Evolutionary conservation across 2,329 filamentous ascomycete species (phyloP).

Genomic region (Colletotrichum simmondsii): DNA sequence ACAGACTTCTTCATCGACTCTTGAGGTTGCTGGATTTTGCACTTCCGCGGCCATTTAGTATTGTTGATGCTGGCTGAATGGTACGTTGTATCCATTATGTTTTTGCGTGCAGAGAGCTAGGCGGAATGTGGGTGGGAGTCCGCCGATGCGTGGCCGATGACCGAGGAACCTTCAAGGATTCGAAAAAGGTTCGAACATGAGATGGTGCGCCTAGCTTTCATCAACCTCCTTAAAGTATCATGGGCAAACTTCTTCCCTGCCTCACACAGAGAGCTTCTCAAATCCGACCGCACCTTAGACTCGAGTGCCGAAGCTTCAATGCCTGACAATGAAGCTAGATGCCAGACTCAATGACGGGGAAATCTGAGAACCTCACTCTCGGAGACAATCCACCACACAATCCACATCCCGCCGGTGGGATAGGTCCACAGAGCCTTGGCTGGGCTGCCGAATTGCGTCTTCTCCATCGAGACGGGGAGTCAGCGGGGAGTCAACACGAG

Average conservation of each 20-base stretch:
- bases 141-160: background rate
- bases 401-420: background rate
- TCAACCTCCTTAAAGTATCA: too few relatives aligned
- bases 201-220: too few relatives aligned
- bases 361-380: background rate
- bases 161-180: background rate
- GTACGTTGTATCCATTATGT: background rate
- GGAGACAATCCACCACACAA: background rate
- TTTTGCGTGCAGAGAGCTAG: background rate
- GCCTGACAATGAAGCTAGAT: too few relatives aligned
- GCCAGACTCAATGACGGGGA: too few relatives aligned
- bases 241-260: too few relatives aligned
- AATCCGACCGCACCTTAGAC: too few relatives aligned
- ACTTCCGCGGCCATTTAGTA: background rate
- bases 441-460: background rate
- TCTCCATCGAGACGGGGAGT: background rate
- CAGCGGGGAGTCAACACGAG: too few relatives aligned
- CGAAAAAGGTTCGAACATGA: too few relatives aligned
- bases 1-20: too few relatives aligned
- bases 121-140: constrained; percentile 23
- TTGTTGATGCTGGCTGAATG: background rate
- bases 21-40: background rate
- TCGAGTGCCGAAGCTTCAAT: too few relatives aligned
- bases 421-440: background rate
- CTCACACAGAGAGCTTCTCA: too few relatives aligned